phyloP scores from a whole-genome alignment of 805 yeast genomes.

The Candida rishiriensis region DNA sequence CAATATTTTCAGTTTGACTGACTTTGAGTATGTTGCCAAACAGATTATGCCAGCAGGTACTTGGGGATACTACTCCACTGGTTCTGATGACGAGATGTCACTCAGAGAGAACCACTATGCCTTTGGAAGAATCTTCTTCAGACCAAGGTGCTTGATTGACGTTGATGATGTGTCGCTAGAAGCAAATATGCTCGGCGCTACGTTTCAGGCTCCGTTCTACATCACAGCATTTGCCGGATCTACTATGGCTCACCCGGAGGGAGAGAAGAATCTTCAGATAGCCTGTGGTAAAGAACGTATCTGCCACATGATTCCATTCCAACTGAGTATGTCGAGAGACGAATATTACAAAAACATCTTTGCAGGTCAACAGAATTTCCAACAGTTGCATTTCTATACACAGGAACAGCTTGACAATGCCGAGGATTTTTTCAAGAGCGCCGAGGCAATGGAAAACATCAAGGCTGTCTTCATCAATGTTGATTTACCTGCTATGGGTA shows the following conservation, averaged over 20 bases:
- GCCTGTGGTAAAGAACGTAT: slow-evolving; percentile 65
- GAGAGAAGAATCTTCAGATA: slow-evolving; percentile 72
- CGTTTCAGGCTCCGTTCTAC: slow-evolving; percentile 72
- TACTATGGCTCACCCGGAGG: slow-evolving; percentile 82
- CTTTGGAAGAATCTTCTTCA: slow-evolving; percentile 79
- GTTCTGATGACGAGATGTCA: slow-evolving; percentile 87
- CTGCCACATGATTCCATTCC: slow-evolving; percentile 83
- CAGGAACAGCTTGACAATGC: slow-evolving; percentile 63
- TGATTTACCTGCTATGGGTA: slow-evolving; percentile 82
- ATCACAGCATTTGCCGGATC: slow-evolving; percentile 89
- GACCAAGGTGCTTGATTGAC: slow-evolving; percentile 76
- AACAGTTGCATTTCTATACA: slow-evolving; percentile 68
- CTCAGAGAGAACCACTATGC: slow-evolving; percentile 86
- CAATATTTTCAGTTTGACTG: slow-evolving; percentile 69
- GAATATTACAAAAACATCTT: slow-evolving; percentile 65
- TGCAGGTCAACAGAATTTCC: slow-evolving; percentile 70
- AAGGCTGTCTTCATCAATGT: slow-evolving; percentile 79
- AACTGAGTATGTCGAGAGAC: slow-evolving; percentile 77
- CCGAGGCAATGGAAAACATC: slow-evolving; percentile 37
- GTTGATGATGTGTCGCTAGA: slow-evolving; percentile 58
- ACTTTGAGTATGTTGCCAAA: slow-evolving; percentile 83
- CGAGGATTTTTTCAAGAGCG: slow-evolving; percentile 14
- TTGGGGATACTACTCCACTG: slow-evolving; percentile 89
- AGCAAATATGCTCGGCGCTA: slow-evolving; percentile 66
- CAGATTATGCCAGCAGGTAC: slow-evolving; percentile 67